These are phyloP conservation scores for Fusarium sp. DNA, from an alignment of 2,329 filamentous ascomycete species.

Conservation along the genomic window DNA sequence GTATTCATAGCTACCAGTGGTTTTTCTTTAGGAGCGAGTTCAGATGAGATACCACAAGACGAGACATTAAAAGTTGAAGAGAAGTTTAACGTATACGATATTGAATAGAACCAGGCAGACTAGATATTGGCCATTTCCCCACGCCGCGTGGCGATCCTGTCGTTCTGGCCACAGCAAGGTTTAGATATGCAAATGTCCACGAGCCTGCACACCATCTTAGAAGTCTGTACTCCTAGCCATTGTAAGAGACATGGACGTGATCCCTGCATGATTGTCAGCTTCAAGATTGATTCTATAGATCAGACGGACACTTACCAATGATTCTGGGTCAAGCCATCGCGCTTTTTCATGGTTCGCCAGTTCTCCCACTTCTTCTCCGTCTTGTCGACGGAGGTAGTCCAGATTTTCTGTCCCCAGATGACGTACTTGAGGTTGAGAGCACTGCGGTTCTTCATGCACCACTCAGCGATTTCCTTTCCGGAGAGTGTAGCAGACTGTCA, in stretches of 20 bases:
- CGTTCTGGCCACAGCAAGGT: neutral
- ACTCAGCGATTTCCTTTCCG: conserved; percentile 59
- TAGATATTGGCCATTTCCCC: neutral
- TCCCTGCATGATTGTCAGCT: conserved; percentile 33
- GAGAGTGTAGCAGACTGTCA: conserved; percentile 50
- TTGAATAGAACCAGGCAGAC: neutral
- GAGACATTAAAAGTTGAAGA: neutral
- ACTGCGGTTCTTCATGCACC: conserved; percentile 58
- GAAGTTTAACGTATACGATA: neutral
- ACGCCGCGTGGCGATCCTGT: neutral
- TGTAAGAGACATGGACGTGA: conserved; percentile 46
- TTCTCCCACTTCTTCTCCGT: conserved; percentile 52
- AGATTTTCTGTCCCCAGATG: conserved; percentile 63
- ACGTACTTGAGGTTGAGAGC: conserved; percentile 59
- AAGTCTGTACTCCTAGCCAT: conserved; percentile 14
- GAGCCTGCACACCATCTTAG: neutral
- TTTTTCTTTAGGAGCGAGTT: conserved; percentile 22
- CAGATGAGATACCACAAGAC: conserved; percentile 26
- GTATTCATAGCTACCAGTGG: neutral
- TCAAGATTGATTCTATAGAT: rapidly evolving
- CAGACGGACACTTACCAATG: conserved; percentile 52
- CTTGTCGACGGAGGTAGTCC: conserved; percentile 52
- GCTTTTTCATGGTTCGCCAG: conserved; percentile 58
- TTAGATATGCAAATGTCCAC: neutral
- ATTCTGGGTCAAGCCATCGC: conserved; percentile 55